Percentiles rank a stretch among this genome's conserved stretches.
Conservation (phyloP, 108 stramenopile species). For the Skeletonema potamos region DNA sequence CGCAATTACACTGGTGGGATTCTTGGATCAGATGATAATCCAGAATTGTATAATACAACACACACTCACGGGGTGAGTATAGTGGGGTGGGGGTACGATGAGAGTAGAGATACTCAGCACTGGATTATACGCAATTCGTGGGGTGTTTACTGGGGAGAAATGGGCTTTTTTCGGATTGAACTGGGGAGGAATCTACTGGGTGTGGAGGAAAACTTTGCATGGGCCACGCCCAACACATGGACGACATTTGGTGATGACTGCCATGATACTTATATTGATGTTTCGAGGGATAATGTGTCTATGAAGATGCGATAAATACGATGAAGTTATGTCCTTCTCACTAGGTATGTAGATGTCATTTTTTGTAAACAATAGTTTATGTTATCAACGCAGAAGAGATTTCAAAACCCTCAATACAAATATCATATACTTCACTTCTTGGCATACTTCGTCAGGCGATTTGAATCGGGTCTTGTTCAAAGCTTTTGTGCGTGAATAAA, state of each 20-base stretch:
- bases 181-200: constrained; percentile 53
- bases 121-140: constrained; percentile 79
- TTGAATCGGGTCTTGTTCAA: too few species aligned
- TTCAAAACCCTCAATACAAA: too few species aligned
- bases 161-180: constrained; percentile 54
- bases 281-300: not conserved
- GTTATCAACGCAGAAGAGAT: too few species aligned
- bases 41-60: constrained; percentile 21
- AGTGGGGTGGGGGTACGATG: constrained; percentile 76
- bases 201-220: constrained; percentile 45
- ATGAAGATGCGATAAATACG: not conserved
- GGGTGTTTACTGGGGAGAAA: constrained; percentile 56
- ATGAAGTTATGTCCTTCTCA: too few species aligned
- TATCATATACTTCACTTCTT: too few species aligned
- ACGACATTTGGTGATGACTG: constrained; percentile 30
- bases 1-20: constrained; percentile 65
- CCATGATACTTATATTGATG: constrained; percentile 24
- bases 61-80: constrained; percentile 69
- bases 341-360: too few species aligned
- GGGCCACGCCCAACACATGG: constrained; percentile 54
- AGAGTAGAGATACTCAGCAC: constrained; percentile 42
- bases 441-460: too few species aligned
- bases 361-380: too few species aligned
- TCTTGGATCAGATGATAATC: constrained; percentile 45
- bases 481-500: too few species aligned